Base-by-base conservation (phyloP, 768 basidiomycete species). In the Paxillus ammoniavirescens region DNA sequence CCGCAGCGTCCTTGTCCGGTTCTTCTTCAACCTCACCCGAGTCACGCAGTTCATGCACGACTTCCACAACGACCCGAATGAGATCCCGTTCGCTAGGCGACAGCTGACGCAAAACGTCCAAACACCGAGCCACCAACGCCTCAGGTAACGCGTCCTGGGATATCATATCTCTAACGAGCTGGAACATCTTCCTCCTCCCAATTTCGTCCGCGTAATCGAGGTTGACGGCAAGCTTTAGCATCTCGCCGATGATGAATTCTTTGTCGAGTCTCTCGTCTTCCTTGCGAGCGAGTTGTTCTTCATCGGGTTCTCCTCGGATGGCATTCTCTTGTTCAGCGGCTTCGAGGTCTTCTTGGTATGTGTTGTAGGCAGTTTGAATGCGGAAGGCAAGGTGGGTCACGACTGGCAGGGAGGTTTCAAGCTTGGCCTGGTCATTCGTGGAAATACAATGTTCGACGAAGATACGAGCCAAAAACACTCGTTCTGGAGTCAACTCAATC, bases 191-290 rank as follows among this genome's bases (percentile, higher is more conserved):
- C 54, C 93, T 73, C 54, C 93, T 73, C 4, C 96, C 95, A 54
- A 89, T 90, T 69, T 97, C 93, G 71, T 98, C 96, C 0, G 86
- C 82, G 61, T 95, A 98, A 68, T 98, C 95, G 26, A 93, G 75
- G 55, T 87, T 81, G 3, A 88, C 77, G 0, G 91, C 90, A 30
- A 96, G 72, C 60, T 78, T 81, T 21, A 97, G 78, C 68, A 98
- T 78, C 68, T 98, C 92, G 0, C 82, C 76, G n/a, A 96, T 76
- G 7, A 93, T 72, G 52, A 89, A 85, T 61, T 87, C 84, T 35
- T 74, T 77, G 26, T 81, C 77, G 4, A 74, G 59, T 14, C 69
- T 72, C 37, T 75, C 75, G 9, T 86, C 82, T 38, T 82, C 82
- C 50, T 67, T 71, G 47, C 64, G 62, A 4, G 70, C 67, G 30